Conservation (phyloP, 2,329 filamentous ascomycete genomes). For the Zymoseptoria brevis region DNA sequence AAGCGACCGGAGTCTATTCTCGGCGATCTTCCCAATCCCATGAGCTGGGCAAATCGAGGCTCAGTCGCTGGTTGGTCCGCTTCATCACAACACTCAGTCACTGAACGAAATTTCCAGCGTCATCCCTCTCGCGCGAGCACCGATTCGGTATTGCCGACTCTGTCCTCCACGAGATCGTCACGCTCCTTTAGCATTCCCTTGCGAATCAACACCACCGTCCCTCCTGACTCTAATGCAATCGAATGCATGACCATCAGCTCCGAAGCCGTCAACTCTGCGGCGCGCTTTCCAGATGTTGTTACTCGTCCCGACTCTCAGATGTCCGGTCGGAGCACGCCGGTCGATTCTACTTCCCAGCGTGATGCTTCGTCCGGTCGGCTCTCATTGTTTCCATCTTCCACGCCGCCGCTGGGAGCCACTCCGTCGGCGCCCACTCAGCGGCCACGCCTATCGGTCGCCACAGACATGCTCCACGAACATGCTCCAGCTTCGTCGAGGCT, state of each 20-base stretch:
- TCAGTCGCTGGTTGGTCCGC: not conserved
- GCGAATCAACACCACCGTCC: constrained; percentile 30
- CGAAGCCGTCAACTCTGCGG: not conserved
- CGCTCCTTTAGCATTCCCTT: constrained; percentile 26
- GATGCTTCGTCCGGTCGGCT: not conserved
- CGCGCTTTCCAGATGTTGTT: not conserved
- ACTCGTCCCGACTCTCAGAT: not conserved
- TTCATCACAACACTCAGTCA: not conserved
- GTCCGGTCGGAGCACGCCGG: not conserved
- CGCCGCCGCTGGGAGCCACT: not conserved
- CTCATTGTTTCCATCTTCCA: not conserved
- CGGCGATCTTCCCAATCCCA: constrained; percentile 19
- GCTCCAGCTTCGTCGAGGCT: not conserved
- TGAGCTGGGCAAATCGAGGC: constrained; percentile 12
- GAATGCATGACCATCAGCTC: not conserved
- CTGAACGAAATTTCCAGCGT: constrained; percentile 2
- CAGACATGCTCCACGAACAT: not conserved
- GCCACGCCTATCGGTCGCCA: not conserved
- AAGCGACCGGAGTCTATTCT: constrained; percentile 22
- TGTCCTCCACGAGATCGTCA: constrained; percentile 7
- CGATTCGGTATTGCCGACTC: not conserved
- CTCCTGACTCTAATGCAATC: constrained; percentile 2
- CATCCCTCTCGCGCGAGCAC: not conserved
- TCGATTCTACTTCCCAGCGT: not conserved
- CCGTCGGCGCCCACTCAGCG: not conserved